A percentile compares a stretch with the other conserved stretches of the same genome.
Evolutionary conservation across 257 asterid species (phyloP).

Genomic region (Solanum ahanhuiri): DNA sequence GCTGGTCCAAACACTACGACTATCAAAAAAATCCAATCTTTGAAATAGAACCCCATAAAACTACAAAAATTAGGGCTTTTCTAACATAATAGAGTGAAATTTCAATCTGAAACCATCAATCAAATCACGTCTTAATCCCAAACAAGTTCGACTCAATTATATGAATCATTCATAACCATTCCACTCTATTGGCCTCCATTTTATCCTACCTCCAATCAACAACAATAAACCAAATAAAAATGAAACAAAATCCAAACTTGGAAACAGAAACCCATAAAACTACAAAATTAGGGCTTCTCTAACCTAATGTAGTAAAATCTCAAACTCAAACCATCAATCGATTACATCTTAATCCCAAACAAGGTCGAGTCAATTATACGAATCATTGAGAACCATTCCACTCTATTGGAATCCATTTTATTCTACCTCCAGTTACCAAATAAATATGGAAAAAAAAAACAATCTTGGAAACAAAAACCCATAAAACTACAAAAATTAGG

Average conservation of each 20-base stretch:
- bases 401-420: neutral
- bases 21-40: neutral
- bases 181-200: neutral
- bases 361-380: neutral
- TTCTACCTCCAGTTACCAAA: neutral
- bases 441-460: neutral
- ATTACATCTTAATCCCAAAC: neutral
- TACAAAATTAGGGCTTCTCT: slow-evolving; percentile 27
- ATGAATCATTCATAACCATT: neutral
- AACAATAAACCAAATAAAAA: neutral
- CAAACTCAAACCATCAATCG: neutral
- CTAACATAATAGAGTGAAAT: neutral
- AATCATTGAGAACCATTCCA: neutral
- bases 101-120: neutral
- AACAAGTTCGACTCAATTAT: neutral
- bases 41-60: neutral
- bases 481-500: slow-evolving; percentile 18
- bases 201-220: neutral
- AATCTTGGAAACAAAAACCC: neutral
- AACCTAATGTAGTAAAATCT: neutral
- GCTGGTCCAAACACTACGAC: neutral
- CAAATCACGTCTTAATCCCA: neutral
- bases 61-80: neutral
- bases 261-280: neutral
- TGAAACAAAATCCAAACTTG: neutral